These are phyloP conservation scores for Cryptococcus wingfieldii DNA, from an alignment of 1,284 basidiomycete genomes.

Conservation along the genomic window DNA sequence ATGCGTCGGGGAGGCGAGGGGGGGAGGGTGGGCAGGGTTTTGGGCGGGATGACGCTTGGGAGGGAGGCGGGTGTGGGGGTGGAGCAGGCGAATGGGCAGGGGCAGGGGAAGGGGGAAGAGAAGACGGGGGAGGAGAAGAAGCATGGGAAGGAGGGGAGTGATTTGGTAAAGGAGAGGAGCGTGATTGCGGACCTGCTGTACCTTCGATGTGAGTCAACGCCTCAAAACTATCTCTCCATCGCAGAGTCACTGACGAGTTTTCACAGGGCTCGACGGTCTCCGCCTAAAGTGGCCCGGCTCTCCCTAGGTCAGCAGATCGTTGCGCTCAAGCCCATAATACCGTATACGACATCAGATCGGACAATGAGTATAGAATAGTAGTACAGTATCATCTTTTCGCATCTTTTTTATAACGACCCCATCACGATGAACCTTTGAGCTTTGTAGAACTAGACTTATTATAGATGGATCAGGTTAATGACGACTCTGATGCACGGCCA, in stretches of 20 bases:
- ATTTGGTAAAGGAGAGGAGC: slow-evolving; percentile 45
- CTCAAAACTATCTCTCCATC: not conserved
- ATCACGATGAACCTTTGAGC: too few relatives aligned
- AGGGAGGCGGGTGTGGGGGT: not conserved
- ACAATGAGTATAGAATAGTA: too few relatives aligned
- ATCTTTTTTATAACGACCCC: too few relatives aligned
- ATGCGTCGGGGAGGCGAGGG: slow-evolving; percentile 62
- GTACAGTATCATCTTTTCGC: too few relatives aligned
- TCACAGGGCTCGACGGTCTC: slow-evolving; percentile 73
- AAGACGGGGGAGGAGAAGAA: slow-evolving; percentile 2
- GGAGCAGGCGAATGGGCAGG: not conserved
- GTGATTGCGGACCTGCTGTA: slow-evolving; percentile 92
- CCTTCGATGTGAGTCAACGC: slow-evolving; percentile 60
- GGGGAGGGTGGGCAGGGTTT: slow-evolving; percentile 18
- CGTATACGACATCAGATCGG: too few relatives aligned
- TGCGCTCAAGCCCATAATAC: too few relatives aligned
- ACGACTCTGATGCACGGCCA: too few relatives aligned
- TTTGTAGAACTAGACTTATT: too few relatives aligned
- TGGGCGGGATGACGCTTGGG: slow-evolving; percentile 7
- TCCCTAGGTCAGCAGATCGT: too few relatives aligned
- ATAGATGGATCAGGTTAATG: too few relatives aligned
- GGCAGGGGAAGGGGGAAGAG: not conserved
- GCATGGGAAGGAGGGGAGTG: slow-evolving; percentile 12
- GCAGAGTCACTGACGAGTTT: not conserved
- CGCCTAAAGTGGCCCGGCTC: slow-evolving; percentile 72